Evolutionary conservation across 2,329 filamentous ascomycete species (phyloP).

Genomic region (Cladosporium phlei): DNA sequence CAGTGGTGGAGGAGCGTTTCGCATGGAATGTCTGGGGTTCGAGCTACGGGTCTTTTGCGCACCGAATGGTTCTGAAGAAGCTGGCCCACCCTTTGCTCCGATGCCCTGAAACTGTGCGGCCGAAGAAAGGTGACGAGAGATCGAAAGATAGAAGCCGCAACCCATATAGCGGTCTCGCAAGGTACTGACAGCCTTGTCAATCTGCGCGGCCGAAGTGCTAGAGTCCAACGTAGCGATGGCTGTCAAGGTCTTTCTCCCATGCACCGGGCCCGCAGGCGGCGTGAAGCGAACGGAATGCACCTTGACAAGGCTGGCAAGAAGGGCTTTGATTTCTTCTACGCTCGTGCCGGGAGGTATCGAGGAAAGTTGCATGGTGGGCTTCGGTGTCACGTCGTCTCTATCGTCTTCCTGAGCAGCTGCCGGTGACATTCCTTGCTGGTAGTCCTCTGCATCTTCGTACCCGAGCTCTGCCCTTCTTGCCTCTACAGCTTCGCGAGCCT

Average conservation of each 20-base stretch:
- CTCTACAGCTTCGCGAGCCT: conserved; percentile 29
- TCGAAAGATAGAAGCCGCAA: conserved; percentile 72
- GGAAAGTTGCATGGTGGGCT: conserved; percentile 52
- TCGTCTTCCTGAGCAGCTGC: conserved; percentile 33
- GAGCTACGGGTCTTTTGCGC: conserved; percentile 22
- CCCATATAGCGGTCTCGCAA: conserved; percentile 82
- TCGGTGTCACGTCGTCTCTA: conserved; percentile 37
- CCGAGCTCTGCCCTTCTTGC: conserved; percentile 23
- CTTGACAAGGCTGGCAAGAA: conserved; percentile 23
- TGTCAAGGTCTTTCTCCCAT: conserved; percentile 65
- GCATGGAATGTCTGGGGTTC: conserved; percentile 32
- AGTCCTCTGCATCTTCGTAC: conserved; percentile 1
- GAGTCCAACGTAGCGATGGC: conserved; percentile 77
- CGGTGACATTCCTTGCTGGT: conserved; percentile 2
- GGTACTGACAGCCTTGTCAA: conserved; percentile 71
- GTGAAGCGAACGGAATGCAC: conserved; percentile 27
- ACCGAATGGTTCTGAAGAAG: conserved; percentile 27
- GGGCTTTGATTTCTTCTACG: conserved; percentile 57
- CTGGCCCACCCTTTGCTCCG: neutral
- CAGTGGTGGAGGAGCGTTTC: conserved; percentile 44
- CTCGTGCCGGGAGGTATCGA: conserved; percentile 51
- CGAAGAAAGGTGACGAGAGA: conserved; percentile 80
- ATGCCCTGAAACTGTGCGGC: conserved; percentile 31
- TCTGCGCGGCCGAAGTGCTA: conserved; percentile 76
- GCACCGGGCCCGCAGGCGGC: conserved; percentile 23